A percentile compares a stretch with the other conserved stretches of the same genome.
phyloP scores from a whole-genome alignment of 768 basidiomycete species.

The Exidia glandulosa region DNA sequence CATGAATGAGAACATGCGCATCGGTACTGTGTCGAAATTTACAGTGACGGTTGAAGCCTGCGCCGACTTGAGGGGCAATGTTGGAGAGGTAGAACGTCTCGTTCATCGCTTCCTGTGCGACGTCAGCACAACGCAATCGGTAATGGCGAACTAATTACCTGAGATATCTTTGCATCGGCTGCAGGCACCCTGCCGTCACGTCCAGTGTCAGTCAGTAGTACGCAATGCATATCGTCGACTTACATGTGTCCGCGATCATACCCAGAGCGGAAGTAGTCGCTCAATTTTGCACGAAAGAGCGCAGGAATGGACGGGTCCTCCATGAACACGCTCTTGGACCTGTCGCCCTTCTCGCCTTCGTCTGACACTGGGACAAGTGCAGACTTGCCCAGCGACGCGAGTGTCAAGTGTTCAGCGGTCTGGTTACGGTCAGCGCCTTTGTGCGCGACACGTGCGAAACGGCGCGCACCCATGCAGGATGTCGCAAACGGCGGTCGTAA shows the following conservation, averaged over 20 bases:
- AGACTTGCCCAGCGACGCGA: constrained; percentile 54
- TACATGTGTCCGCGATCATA: constrained; percentile 97
- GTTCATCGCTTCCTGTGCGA: constrained; percentile 70
- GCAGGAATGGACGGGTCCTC: constrained; percentile 76
- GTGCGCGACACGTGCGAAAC: background rate
- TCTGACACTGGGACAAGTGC: constrained; percentile 19
- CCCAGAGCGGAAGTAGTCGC: constrained; percentile 87
- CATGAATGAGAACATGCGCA: background rate
- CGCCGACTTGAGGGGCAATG: constrained; percentile 96
- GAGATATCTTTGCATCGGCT: constrained; percentile 86
- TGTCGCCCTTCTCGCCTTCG: constrained; percentile 41
- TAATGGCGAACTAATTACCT: constrained; percentile 30
- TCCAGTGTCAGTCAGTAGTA: background rate
- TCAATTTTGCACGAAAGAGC: constrained; percentile 68
- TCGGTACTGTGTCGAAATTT: constrained; percentile 15
- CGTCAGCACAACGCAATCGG: background rate
- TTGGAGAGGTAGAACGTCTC: constrained; percentile 94
- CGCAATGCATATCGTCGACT: constrained; percentile 16
- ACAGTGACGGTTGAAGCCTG: constrained; percentile 97
- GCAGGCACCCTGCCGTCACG: constrained; percentile 68
- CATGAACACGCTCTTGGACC: constrained; percentile 63
- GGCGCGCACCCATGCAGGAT: constrained; percentile 79
- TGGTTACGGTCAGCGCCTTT: constrained; percentile 18
- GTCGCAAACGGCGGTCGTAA: constrained; percentile 82
- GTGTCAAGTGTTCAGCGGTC: constrained; percentile 94